phyloP scores from a whole-genome alignment of 225 moss, liverwort and hornwort genomes.

The Neckera pumila region DNA sequence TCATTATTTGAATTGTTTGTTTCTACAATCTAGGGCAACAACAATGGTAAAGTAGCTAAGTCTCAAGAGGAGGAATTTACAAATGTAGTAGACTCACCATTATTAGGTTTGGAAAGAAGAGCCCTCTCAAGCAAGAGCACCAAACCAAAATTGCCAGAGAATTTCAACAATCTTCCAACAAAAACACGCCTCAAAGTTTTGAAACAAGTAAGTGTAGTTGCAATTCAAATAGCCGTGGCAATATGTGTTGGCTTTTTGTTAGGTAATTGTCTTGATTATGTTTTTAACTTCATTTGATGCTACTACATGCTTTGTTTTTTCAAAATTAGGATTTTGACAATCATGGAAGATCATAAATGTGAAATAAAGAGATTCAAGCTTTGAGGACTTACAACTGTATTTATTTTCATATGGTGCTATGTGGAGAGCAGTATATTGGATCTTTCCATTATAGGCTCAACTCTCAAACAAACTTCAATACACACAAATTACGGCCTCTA shows the following conservation, averaged over 20 bases:
- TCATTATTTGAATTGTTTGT: neutral
- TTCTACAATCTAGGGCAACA: neutral
- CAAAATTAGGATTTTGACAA: neutral
- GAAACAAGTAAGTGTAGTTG: constrained; percentile 37
- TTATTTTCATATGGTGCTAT: neutral
- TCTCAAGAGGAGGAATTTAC: neutral
- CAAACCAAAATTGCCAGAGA: constrained; percentile 39
- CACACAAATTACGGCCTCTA: constrained; percentile 67
- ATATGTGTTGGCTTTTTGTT: neutral
- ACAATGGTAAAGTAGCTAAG: neutral
- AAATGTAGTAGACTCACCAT: neutral
- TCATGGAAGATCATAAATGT: neutral
- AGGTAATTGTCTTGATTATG: neutral
- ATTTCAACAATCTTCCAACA: constrained; percentile 37
- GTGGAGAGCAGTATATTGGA: constrained; percentile 37
- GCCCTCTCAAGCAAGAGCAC: neutral
- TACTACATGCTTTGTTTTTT: neutral
- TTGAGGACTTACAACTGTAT: neutral
- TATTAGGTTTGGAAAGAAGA: neutral
- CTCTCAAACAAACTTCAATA: constrained; percentile 59
- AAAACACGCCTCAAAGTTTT: constrained; percentile 53
- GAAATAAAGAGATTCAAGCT: neutral
- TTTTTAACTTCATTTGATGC: neutral
- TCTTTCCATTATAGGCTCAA: constrained; percentile 66
- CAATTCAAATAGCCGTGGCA: no score